phyloP scores from a whole-genome alignment of 352 stramenopile species.

The Phytophthora palmivora region DNA sequence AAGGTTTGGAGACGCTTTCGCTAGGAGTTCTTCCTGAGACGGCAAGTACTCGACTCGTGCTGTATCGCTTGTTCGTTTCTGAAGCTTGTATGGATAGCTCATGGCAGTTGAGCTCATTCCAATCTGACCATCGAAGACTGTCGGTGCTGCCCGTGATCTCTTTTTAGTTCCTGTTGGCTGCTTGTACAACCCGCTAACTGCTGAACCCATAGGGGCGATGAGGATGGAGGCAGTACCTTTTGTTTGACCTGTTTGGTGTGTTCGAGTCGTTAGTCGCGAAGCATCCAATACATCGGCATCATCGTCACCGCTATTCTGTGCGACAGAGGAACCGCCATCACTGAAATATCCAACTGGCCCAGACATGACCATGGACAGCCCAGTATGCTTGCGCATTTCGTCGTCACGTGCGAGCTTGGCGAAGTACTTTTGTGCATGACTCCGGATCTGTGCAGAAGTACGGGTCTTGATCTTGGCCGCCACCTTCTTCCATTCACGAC shows the following conservation, averaged over 20 bases:
- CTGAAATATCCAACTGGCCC: slow-evolving; percentile 58
- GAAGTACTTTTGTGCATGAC: slow-evolving; percentile 90
- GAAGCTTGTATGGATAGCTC: slow-evolving; percentile 34
- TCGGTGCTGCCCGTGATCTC: slow-evolving; percentile 26
- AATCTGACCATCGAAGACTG: slow-evolving; percentile 15
- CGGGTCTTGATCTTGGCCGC: slow-evolving; percentile 90
- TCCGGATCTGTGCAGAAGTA: slow-evolving; percentile 88
- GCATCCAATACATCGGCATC: slow-evolving; percentile 37
- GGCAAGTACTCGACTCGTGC: slow-evolving; percentile 46
- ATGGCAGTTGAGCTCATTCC: slow-evolving; percentile 7
- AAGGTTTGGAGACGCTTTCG: slow-evolving; percentile 74
- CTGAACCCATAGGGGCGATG: slow-evolving; percentile 29
- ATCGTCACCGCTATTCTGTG: slow-evolving; percentile 67
- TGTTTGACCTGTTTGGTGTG: slow-evolving; percentile 6
- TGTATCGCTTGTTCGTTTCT: slow-evolving; percentile 37
- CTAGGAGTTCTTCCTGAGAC: slow-evolving; percentile 81
- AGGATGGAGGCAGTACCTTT: slow-evolving; percentile 31
- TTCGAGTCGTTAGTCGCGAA: slow-evolving; percentile 15
- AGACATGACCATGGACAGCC: slow-evolving; percentile 26
- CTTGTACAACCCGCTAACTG: slow-evolving; percentile 22
- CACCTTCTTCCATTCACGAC: slow-evolving; percentile 98
- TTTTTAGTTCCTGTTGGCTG: slow-evolving; percentile 39
- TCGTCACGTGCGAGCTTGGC: slow-evolving; percentile 85
- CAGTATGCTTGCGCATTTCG: slow-evolving; percentile 63
- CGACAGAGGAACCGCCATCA: slow-evolving; percentile 64